Evolutionary conservation across 108 stramenopile genomes (phyloP).

Genomic region (Discostella stelligeroides): DNA sequence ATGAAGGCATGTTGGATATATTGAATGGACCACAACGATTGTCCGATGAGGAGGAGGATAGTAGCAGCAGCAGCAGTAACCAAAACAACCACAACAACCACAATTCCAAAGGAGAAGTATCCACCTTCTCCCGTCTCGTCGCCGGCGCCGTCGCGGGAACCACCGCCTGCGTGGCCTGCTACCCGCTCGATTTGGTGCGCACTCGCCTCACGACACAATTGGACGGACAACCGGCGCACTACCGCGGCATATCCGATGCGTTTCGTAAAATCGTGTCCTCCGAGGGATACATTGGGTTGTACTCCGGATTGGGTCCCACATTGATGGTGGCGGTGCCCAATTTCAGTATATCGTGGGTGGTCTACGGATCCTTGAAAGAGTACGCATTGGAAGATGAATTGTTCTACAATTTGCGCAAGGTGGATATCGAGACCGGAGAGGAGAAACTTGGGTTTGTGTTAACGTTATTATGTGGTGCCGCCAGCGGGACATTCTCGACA

Average conservation of each 20-base stretch:
- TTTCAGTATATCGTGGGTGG: conserved; percentile 88
- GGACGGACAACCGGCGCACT: conserved; percentile 72
- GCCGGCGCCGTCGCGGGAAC: conserved; percentile 87
- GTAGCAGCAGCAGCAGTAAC: conserved; percentile 27
- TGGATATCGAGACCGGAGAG: conserved; percentile 81
- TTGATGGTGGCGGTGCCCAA: conserved; percentile 89
- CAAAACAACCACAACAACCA: conserved; percentile 52
- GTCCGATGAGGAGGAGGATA: conserved; percentile 55
- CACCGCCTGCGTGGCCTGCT: conserved; percentile 87
- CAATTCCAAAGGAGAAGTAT: conserved; percentile 32
- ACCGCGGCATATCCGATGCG: conserved; percentile 85
- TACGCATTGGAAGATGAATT: conserved; percentile 76
- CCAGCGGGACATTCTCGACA: conserved; percentile 77
- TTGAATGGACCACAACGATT: conserved; percentile 56
- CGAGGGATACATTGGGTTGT: conserved; percentile 85
- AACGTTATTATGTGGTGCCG: conserved; percentile 83
- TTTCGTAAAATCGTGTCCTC: conserved; percentile 75
- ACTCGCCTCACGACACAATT: conserved; percentile 92
- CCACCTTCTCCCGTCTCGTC: conserved; percentile 70
- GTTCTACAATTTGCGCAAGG: conserved; percentile 86
- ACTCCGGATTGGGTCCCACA: conserved; percentile 83
- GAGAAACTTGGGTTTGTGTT: conserved; percentile 72
- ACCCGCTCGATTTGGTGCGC: conserved; percentile 91
- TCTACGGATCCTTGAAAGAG: conserved; percentile 91
- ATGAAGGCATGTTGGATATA: conserved; percentile 81